A percentile compares a stretch with the other conserved stretches of the same genome.
These are phyloP conservation scores for Bolboschoenus planiculmis DNA, from an alignment of 176 grass and related monocot genomes.

Conservation along the genomic window DNA sequence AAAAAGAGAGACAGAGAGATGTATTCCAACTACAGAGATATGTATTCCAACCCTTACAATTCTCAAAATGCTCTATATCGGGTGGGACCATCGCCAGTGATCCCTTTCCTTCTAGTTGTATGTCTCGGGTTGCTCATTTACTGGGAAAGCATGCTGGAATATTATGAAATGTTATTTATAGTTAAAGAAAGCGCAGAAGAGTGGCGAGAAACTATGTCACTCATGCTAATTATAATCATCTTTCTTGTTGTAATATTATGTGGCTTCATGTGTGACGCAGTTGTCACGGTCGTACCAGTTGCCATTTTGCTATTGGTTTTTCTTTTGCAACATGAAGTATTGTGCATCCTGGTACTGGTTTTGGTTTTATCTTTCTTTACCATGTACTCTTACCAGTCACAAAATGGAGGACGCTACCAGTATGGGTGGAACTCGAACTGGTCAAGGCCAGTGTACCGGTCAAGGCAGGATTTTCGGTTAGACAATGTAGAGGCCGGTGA, in stretches of 20 bases:
- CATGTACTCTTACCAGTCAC: background rate
- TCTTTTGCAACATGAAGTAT: slow-evolving; percentile 18
- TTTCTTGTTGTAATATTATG: background rate
- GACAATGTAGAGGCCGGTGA: background rate
- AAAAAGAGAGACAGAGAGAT: background rate
- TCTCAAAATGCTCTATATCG: background rate
- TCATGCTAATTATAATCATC: background rate
- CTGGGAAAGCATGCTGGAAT: background rate
- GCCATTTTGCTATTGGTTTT: background rate
- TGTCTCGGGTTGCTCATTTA: slow-evolving; percentile 2
- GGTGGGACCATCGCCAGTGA: slow-evolving; percentile 17
- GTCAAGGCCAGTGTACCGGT: slow-evolving; percentile 10
- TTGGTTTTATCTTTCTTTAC: slow-evolving; percentile 5
- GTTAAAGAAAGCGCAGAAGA: background rate
- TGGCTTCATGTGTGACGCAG: background rate
- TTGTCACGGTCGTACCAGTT: background rate
- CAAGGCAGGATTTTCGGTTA: background rate
- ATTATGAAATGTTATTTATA: background rate
- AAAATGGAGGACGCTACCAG: background rate
- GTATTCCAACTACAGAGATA: slow-evolving; percentile 1
- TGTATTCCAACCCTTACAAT: background rate
- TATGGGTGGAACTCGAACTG: background rate
- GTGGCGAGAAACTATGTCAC: background rate
- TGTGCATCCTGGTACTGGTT: slow-evolving; percentile 9
- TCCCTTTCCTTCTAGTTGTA: slow-evolving; percentile 18